A percentile compares a stretch with the other conserved stretches of the same genome.
Evolutionary conservation across 1,139 yeast genomes (phyloP).

Genomic region (Casaregolazyma suthepensis): DNA sequence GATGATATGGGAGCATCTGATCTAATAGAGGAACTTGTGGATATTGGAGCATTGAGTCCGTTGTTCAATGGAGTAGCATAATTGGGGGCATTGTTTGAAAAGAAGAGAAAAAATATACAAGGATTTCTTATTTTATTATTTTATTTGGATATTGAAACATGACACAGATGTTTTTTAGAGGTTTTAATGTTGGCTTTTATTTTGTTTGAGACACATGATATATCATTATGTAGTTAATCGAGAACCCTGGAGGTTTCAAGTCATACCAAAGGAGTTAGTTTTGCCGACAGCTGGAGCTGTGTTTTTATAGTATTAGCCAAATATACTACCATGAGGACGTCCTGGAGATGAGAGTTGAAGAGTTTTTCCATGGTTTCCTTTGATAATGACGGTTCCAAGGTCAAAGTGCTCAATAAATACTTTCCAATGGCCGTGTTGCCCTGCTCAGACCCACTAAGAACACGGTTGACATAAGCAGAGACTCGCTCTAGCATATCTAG

Average conservation of each 20-base stretch:
- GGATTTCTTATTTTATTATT: background rate
- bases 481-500: slow-evolving; percentile 51
- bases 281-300: slow-evolving; percentile 74
- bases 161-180: background rate
- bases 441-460: slow-evolving; percentile 41
- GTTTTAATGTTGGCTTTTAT: background rate
- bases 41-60: slow-evolving; percentile 34
- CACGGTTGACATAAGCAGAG: slow-evolving; percentile 42
- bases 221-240: background rate
- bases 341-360: slow-evolving; percentile 72
- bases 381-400: slow-evolving; percentile 57
- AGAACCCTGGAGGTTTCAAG: background rate
- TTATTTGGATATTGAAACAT: background rate
- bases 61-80: slow-evolving; percentile 28
- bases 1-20: slow-evolving; percentile 22
- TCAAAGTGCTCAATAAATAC: slow-evolving; percentile 56
- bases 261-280: slow-evolving; percentile 52
- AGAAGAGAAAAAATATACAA: background rate
- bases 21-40: slow-evolving; percentile 33
- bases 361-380: slow-evolving; percentile 52
- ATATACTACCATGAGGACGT: slow-evolving; percentile 76
- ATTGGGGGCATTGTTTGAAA: background rate
- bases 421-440: slow-evolving; percentile 52
- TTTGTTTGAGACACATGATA: background rate
- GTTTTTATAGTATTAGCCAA: slow-evolving; percentile 81